Evolutionary conservation across 78 protist genomes (phyloP).

Genomic region (Monocercomonoides exilis): DNA sequence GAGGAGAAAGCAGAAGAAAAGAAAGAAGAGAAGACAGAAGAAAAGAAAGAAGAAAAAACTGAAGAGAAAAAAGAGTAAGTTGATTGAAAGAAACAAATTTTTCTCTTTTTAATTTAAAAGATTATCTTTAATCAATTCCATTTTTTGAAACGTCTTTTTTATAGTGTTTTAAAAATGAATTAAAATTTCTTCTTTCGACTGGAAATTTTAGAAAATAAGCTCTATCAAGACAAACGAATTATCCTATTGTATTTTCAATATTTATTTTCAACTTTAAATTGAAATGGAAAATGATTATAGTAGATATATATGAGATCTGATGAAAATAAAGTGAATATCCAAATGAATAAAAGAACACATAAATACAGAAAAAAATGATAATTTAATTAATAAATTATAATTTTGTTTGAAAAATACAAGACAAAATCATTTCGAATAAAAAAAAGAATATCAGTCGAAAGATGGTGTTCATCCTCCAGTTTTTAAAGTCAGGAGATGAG

Average conservation of each 20-base stretch:
- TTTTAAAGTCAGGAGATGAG: no score
- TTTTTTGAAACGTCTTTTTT: no score
- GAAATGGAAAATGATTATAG: neutral
- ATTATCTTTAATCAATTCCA: no score
- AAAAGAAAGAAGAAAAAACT: neutral
- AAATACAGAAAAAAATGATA: neutral
- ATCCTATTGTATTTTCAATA: neutral
- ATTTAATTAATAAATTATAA: neutral
- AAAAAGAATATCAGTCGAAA: neutral
- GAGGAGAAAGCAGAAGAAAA: neutral
- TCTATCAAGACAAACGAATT: neutral
- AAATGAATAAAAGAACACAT: neutral
- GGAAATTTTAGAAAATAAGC: neutral
- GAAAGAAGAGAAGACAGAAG: neutral
- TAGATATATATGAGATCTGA: neutral
- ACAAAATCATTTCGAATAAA: neutral
- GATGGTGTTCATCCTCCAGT: no score
- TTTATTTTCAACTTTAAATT: neutral
- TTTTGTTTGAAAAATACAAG: neutral
- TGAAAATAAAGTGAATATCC: neutral
- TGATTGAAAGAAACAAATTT: neutral
- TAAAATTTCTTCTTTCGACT: neutral
- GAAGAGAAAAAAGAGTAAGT: neutral
- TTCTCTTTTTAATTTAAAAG: neutral
- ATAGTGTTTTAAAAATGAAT: no score